A percentile compares a stretch with the other conserved stretches of the same genome.
These are phyloP conservation scores for Elymus sibiricus DNA, from an alignment of 176 grass and related monocot species.

Conservation along the genomic window DNA sequence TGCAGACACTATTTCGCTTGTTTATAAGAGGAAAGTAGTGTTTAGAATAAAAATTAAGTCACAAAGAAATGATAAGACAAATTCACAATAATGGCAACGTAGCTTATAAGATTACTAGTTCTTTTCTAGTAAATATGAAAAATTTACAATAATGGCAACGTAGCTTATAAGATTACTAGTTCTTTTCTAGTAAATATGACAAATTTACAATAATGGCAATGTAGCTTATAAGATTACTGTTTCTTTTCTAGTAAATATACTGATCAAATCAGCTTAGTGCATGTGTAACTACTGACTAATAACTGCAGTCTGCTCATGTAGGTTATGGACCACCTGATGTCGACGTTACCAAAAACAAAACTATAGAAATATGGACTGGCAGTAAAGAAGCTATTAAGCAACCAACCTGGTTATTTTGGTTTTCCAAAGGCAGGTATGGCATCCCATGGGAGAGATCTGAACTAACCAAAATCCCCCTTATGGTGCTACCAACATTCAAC, in stretches of 20 bases:
- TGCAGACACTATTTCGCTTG: background rate
- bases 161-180: background rate
- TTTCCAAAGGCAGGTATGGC: slow-evolving; percentile 56
- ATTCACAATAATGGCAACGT: background rate
- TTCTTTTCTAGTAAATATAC: slow-evolving; percentile 1
- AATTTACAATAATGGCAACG: background rate
- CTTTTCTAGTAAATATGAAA: slow-evolving; percentile 1
- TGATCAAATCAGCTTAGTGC: background rate
- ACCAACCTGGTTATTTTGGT: slow-evolving; percentile 79
- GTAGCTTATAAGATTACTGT: background rate
- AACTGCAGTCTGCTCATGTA: background rate
- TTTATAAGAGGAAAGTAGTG: background rate
- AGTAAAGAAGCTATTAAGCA: slow-evolving; percentile 10
- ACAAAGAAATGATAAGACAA: background rate
- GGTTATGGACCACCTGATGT: background rate
- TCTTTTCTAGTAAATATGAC: background rate
- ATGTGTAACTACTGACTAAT: background rate
- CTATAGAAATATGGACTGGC: background rate
- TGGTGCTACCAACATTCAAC: slow-evolving; percentile 67
- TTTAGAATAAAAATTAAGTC: background rate
- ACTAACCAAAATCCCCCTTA: slow-evolving; percentile 69
- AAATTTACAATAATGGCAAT: background rate
- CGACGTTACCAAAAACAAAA: background rate
- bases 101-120: background rate
- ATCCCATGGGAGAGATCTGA: slow-evolving; percentile 72